Conservation (phyloP, 208 protist genomes). For the Trypanosoma lewisi region DNA sequence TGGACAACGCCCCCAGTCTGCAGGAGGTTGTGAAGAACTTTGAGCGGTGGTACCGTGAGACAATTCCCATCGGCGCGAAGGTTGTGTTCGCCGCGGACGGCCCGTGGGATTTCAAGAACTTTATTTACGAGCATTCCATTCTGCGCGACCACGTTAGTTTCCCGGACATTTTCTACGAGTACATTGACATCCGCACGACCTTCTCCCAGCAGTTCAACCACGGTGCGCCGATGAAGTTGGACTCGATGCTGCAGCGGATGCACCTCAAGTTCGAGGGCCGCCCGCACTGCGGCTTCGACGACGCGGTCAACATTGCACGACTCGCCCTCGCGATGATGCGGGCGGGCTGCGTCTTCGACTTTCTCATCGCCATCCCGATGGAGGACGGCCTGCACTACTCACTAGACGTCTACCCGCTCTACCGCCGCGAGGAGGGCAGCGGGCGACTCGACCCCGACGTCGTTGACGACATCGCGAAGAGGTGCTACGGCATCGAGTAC, state of each 20-base stretch:
- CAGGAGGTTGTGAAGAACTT: constrained; percentile 70
- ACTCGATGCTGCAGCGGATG: constrained; percentile 76
- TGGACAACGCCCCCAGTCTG: constrained; percentile 74
- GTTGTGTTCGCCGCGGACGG: constrained; percentile 83
- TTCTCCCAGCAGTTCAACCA: constrained; percentile 74
- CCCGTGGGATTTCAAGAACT: constrained; percentile 86
- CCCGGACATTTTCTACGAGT: constrained; percentile 86
- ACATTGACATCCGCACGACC: constrained; percentile 86
- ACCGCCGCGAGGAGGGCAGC: constrained; percentile 79
- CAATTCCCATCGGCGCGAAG: constrained; percentile 68
- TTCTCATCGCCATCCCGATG: constrained; percentile 66
- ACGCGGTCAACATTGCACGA: constrained; percentile 90
- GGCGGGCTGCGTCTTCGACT: constrained; percentile 81
- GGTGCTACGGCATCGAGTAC: constrained; percentile 70
- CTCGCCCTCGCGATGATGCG: constrained; percentile 82
- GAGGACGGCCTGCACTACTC: constrained; percentile 67
- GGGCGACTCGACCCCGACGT: constrained; percentile 73
- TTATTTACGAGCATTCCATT: constrained; percentile 76
- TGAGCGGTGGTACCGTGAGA: constrained; percentile 73
- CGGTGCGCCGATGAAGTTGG: constrained; percentile 66
- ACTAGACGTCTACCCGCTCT: constrained; percentile 62
- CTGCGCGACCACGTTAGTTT: constrained; percentile 73
- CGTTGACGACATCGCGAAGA: constrained; percentile 86
- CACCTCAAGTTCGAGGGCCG: constrained; percentile 78
- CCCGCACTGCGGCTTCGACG: constrained; percentile 89